phyloP scores from a whole-genome alignment of 805 yeast genomes.

The Candida methanosorbosa region DNA sequence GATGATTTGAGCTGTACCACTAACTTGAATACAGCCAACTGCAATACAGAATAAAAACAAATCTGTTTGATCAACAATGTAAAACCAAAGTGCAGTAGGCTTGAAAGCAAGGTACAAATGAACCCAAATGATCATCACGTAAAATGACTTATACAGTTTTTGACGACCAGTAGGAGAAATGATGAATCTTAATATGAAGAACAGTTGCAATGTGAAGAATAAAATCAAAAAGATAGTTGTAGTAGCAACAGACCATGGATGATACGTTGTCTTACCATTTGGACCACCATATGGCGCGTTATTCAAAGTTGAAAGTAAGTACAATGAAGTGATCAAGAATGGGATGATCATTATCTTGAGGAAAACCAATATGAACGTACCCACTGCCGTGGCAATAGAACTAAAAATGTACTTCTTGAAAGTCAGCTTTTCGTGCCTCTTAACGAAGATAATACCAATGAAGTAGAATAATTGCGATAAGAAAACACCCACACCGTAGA shows the following conservation, averaged over 20 bases:
- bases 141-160: constrained; percentile 38
- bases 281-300: constrained; percentile 14
- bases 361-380: constrained; percentile 24
- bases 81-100: constrained; percentile 32
- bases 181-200: constrained; percentile 26
- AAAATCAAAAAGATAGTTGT: constrained; percentile 26
- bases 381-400: constrained; percentile 21
- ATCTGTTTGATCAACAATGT: constrained; percentile 26
- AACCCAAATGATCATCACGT: constrained; percentile 38
- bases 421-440: constrained; percentile 3
- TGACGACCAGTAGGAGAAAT: constrained; percentile 10
- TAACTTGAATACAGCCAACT: constrained; percentile 34
- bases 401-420: constrained; percentile 11
- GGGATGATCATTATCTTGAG: constrained; percentile 33
- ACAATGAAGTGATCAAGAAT: constrained; percentile 30
- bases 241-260: constrained; percentile 18
- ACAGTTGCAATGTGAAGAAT: constrained; percentile 24
- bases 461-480: constrained; percentile 6
- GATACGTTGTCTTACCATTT: constrained; percentile 2
- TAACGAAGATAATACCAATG: constrained; percentile 3
- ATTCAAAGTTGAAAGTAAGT: constrained; percentile 9
- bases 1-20: constrained; percentile 36
- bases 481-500: constrained; percentile 16
- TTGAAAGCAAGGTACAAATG: constrained; percentile 33
- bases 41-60: constrained; percentile 29